These are phyloP conservation scores for Botryotinia narcissicola DNA, from an alignment of 2,329 filamentous ascomycete species.

Conservation along the genomic window DNA sequence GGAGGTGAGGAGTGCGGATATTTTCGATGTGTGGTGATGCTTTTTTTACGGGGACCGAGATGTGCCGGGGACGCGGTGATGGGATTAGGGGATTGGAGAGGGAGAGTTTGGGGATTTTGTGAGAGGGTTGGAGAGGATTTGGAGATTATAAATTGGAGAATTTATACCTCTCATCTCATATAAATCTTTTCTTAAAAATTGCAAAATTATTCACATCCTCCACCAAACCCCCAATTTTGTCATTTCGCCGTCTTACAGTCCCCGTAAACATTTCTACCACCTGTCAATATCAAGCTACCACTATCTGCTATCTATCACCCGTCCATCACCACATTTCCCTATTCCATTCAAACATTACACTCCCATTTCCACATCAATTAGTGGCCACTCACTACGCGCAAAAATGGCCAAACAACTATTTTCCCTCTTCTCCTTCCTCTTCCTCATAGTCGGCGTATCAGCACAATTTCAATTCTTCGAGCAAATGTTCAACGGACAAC, in stretches of 20 bases:
- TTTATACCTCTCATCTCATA: too few species aligned
- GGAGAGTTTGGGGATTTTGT: neutral
- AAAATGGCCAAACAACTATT: constrained; percentile 35
- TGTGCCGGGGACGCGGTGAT: neutral
- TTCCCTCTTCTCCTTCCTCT: constrained; percentile 51
- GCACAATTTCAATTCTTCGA: constrained; percentile 98
- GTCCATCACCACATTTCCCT: neutral
- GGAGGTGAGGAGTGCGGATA: constrained; percentile 2
- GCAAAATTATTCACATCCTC: neutral
- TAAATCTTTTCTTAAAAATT: neutral
- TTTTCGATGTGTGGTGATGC: constrained; percentile 9
- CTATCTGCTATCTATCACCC: neutral
- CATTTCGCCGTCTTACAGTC: neutral
- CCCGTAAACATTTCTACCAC: constrained; percentile 18
- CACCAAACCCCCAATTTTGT: constrained; percentile 5
- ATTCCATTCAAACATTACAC: neutral
- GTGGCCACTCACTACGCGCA: neutral
- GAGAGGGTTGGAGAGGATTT: neutral
- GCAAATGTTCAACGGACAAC: constrained; percentile 81
- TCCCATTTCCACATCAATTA: neutral
- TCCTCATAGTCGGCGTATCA: constrained; percentile 56
- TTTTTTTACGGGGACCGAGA: constrained; percentile 13
- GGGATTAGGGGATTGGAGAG: neutral
- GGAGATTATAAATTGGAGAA: neutral
- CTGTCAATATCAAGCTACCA: constrained; percentile 20